Evolutionary conservation across 257 asterid genomes (phyloP), one percentile per base, ranked within the genome.

Genomic region (Petunia secreta): DNA sequence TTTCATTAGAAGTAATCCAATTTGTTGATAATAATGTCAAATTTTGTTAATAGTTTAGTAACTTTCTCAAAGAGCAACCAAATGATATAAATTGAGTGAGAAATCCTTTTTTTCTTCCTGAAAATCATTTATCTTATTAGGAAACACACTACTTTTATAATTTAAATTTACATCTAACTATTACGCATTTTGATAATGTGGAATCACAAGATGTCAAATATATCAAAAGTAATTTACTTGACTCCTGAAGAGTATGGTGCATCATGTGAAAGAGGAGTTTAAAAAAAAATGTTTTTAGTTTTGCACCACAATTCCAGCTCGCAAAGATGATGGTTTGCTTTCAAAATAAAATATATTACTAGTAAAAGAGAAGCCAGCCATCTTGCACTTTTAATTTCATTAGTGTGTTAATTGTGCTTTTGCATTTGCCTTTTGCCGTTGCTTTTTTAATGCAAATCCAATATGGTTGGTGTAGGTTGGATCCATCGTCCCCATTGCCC

Each of bases 281-380:
- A 53, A 53, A n/a, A 53, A 54, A 10, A 2, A 15, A 5, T 34
- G 48, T 39, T 15, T 40, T 14, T 48, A 40, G 37, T 53, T 58
- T 15, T 54, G 34, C 16, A 4, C 75, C 39, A 64, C n/a, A 67
- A 11, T 68, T 75, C 67, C 78, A 82, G 78, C 77, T 82, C 58
- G 66, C 48, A 52, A 75, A 75, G 80, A 78, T 71, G 66, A 81
- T 75, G 53, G 65, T 16, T 76, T 68, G 77, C 71, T 84, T 77
- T 80, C 83, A 71, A 36, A 39, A 50, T n/a, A 76, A 80, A 75
- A 38, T 58, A 58, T 59, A 25, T 25, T 25, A 25, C 25, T 65
- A 16, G 10, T 75, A 64, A 36, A 59, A 65, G 8, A 39, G 58
- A 44, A 46, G 25, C 25, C 25, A 25, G 25, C 5, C 25, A 48